Evolutionary conservation across 2,329 filamentous ascomycete genomes (phyloP).

Genomic region (Diaporthe sp.): DNA sequence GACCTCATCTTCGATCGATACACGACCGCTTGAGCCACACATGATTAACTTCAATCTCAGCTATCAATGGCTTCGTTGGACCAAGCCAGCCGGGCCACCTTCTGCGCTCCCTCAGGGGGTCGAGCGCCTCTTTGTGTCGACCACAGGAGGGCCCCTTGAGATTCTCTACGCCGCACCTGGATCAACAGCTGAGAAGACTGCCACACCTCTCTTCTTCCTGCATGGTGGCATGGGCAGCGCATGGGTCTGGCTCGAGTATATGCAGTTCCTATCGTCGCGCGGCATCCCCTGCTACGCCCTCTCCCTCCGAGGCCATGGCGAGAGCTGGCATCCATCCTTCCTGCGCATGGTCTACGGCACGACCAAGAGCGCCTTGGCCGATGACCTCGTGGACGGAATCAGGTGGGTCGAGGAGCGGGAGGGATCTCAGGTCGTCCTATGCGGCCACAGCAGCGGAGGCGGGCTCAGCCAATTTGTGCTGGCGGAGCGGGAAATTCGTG

Average conservation of each 20-base stretch:
- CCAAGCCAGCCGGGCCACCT: constrained; percentile 43
- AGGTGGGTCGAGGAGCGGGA: constrained; percentile 52
- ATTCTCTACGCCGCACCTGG: constrained; percentile 57
- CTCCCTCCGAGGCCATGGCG: constrained; percentile 65
- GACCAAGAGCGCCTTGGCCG: constrained; percentile 54
- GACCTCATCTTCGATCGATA: no score
- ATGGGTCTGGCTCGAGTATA: constrained; percentile 65
- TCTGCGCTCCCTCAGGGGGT: constrained; percentile 54
- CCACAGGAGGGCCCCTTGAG: constrained; percentile 60
- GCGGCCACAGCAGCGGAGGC: constrained; percentile 66
- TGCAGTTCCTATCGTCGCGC: constrained; percentile 58
- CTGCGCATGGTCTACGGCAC: constrained; percentile 62
- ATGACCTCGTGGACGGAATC: constrained; percentile 59
- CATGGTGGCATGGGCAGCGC: constrained; percentile 68
- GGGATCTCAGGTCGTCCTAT: constrained; percentile 54
- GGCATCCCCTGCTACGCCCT: constrained; percentile 65
- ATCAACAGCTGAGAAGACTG: constrained; percentile 30
- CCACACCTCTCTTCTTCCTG: constrained; percentile 61
- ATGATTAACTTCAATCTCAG: constrained; percentile 47
- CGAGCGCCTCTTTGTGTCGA: constrained; percentile 57
- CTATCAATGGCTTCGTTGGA: constrained; percentile 50
- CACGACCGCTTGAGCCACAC: neutral
- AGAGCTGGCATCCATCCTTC: constrained; percentile 64
- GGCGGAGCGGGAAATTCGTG: constrained; percentile 53
- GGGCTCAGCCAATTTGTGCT: constrained; percentile 64